Evolutionary conservation across 768 basidiomycete genomes (phyloP).

Genomic region (Podaxis carcinomalis): DNA sequence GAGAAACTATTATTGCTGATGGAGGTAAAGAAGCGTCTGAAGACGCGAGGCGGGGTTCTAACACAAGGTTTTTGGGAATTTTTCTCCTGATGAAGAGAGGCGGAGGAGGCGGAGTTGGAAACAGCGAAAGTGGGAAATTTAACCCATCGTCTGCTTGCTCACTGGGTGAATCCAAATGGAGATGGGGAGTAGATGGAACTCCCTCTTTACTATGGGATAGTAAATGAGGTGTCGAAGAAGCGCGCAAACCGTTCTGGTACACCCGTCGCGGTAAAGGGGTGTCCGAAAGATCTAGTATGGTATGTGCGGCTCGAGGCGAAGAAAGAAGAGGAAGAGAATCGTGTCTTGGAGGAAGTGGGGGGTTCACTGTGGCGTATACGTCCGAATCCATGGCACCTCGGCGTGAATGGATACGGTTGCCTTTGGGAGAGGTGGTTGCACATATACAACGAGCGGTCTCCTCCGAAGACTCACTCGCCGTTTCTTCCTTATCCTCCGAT

Average conservation of each 20-base stretch:
- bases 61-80: constrained; percentile 35
- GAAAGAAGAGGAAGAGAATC: background rate
- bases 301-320: background rate
- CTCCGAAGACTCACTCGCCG: background rate
- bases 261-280: background rate
- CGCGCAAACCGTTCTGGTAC: background rate
- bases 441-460: background rate
- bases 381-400: background rate
- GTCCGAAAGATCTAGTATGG: constrained; percentile 1
- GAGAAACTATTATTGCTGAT: constrained; percentile 31
- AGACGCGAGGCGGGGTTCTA: constrained; percentile 17
- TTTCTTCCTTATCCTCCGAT: background rate
- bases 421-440: background rate
- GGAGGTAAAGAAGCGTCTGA: constrained; percentile 22
- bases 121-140: constrained; percentile 26
- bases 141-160: constrained; percentile 7
- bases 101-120: constrained; percentile 39
- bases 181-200: constrained; percentile 4
- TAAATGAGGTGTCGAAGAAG: constrained; percentile 14
- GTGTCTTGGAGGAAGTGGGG: background rate
- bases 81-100: constrained; percentile 33
- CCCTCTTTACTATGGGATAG: constrained; percentile 3
- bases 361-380: background rate
- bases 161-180: background rate
- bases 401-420: background rate